Conservation (phyloP, 1,284 basidiomycete species). For the Trichosporon sp. region DNA sequence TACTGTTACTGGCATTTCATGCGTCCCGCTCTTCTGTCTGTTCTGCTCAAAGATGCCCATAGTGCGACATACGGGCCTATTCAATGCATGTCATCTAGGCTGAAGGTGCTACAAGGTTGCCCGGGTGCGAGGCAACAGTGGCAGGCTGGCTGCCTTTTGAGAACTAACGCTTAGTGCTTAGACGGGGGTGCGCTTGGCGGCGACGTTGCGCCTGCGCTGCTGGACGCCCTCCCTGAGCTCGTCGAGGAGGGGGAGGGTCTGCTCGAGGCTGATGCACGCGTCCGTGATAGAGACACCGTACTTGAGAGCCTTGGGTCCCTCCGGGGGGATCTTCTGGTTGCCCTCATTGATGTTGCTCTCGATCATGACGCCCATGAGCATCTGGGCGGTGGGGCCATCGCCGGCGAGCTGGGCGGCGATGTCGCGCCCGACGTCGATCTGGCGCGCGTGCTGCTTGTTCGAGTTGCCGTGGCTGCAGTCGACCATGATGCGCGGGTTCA, state of each 20-base stretch:
- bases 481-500: constrained; percentile 79
- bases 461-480: constrained; percentile 82
- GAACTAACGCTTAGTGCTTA: background rate
- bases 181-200: constrained; percentile 27
- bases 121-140: background rate
- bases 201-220: constrained; percentile 57
- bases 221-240: constrained; percentile 74
- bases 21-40: background rate
- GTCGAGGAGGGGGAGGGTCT: constrained; percentile 73
- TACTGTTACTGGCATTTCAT: background rate
- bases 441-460: constrained; percentile 59
- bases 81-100: constrained; percentile 3
- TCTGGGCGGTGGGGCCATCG: constrained; percentile 60
- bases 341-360: constrained; percentile 87
- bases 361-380: constrained; percentile 96
- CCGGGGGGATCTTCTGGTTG: constrained; percentile 71
- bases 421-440: constrained; percentile 55
- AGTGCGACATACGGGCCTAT: background rate
- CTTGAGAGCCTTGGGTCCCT: constrained; percentile 69
- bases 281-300: constrained; percentile 64
- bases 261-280: constrained; percentile 85
- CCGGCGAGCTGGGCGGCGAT: constrained; percentile 64
- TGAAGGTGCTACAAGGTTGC: background rate
- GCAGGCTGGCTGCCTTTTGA: background rate
- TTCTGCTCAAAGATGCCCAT: constrained; percentile 4